phyloP scores from a whole-genome alignment of 371 early-diverging fungal genomes.

The Mucor velutinosus region DNA sequence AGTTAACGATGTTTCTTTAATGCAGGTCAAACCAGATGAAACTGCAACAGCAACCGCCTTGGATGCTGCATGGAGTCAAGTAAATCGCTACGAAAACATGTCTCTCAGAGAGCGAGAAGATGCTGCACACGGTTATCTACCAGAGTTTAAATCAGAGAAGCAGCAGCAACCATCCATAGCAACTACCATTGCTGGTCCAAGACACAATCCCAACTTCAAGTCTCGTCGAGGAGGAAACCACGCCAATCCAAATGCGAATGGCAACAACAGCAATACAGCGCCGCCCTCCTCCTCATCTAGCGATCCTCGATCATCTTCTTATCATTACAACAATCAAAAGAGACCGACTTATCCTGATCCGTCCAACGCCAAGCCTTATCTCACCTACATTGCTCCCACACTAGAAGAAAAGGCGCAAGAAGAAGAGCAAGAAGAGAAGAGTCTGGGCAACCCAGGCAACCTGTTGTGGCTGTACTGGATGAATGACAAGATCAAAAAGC shows the following conservation, averaged over 20 bases:
- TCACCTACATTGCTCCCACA: constrained; percentile 24
- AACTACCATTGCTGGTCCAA: neutral
- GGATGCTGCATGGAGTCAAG: constrained; percentile 38
- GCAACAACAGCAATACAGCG: neutral
- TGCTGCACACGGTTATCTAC: constrained; percentile 20
- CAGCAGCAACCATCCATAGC: neutral
- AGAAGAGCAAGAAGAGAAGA: constrained; percentile 20
- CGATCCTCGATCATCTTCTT: neutral
- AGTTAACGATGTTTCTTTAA: neutral
- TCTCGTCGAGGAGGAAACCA: constrained; percentile 4
- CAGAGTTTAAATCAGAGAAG: constrained; percentile 11
- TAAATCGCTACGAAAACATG: constrained; percentile 37
- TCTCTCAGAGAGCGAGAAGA: constrained; percentile 42
- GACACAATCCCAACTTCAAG: constrained; percentile 5
- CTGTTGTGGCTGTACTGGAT: constrained; percentile 32
- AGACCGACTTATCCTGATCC: constrained; percentile 18
- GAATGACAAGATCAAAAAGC: constrained; percentile 19
- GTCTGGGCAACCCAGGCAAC: constrained; percentile 22
- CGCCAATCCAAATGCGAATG: neutral
- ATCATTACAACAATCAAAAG: neutral
- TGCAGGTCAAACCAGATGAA: constrained; percentile 1
- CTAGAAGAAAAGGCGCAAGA: constrained; percentile 30
- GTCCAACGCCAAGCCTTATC: constrained; percentile 23
- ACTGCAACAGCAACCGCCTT: neutral
- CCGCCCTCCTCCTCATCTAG: neutral